Evolutionary conservation across 768 basidiomycete species (phyloP), one percentile per base, ranked within the genome.

Genomic region (Lyophyllum shimeji): DNA sequence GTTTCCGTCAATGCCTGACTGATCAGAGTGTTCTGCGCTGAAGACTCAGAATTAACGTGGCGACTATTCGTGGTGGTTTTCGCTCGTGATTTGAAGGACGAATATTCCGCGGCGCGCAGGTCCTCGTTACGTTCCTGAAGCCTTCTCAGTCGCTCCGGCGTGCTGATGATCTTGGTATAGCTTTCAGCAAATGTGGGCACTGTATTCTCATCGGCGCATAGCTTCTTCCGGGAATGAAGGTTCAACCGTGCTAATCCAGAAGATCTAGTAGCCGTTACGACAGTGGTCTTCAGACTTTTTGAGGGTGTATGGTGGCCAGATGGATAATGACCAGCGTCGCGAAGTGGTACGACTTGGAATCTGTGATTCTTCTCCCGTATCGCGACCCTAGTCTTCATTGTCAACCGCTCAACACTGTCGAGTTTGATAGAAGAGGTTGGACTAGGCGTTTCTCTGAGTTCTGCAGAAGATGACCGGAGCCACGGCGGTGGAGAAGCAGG

Each of bases 371-470:
- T 70, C 55, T 79, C 76, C 17, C 76, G 76, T 29, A 78, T 73
- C 40, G 77, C 74, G 40, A 80, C 69, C 21, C 75, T 72, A 23
- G 77, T 77, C 65, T 74, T 74, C 77, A 78, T 78, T 46, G 66
- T 76, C 42, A 76, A 61, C n/a, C 61, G 62, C 52, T 61, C 60
- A 21, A 50, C 33, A 29, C 48, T 55, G 24, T 65, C 59, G 17
- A 58, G 58, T 42, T 67, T 67, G 40, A 27, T 55, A 43, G 52
- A 55, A 2, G 37, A 2, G 25, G 50, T 12, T 45, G 47, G 37
- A 27, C 46, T 48, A 53, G 52, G 55, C 47, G 48, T 61, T 61
- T 47, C 47, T 46, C 15, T 63, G 49, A 23, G 7, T 21, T 53
- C 39, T 49, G 52, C 52, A 46, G 57, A 46, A 37, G 61, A 55